Evolutionary conservation across 176 grass and related monocot species (phyloP), one percentile per base, ranked within the genome.

Genomic region (Bolboschoenus planiculmis): DNA sequence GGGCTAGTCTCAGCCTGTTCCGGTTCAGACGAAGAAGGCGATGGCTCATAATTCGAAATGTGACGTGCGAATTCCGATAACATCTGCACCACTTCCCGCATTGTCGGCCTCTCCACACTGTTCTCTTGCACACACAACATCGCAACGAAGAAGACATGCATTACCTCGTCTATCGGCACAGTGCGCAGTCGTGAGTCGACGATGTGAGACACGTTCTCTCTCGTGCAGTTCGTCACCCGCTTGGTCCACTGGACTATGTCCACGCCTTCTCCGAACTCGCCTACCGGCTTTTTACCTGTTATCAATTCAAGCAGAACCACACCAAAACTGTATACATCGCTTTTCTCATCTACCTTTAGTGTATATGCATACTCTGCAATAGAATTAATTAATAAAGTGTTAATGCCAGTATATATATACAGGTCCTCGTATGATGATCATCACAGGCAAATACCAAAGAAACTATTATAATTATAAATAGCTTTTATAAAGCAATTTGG

Each of bases 51-150:
- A n/a, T 21, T 64, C 0, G 83, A 81, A 0, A 82, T 58, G n/a
- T 91, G 87, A 16, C 74, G 87, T 0, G 89, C 66, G 83, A 90
- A 87, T 79, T 98, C 92, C 2, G 90, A 88, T 11, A 99, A 56
- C 97, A 99, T 99, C 71, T 96, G 91, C 63, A 99, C 93, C 0
- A 99, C 97, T 88, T 99, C 97, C 67, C 97, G 43, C 97, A 99
- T 99, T 10, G 91, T 93, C 0, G 97, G 97, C 2, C 97, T 88
- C 80, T 99, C 93, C 0, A 99, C 83, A 6, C 96, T 99, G 53
- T 95, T 95, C 33, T 99, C 96, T 51, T 99, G 96, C 0, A 99
- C 91, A 35, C 96, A 99, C 7, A 99, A 51, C 91, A 99, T 99
- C 50, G 93, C 47, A 1, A 99, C 77, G 56, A 99, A 93, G 86